A percentile compares a stretch with the other conserved stretches of the same genome.
Conservation (phyloP, 148 eudicot species). For the Heliamphora exappendiculata region DNA sequence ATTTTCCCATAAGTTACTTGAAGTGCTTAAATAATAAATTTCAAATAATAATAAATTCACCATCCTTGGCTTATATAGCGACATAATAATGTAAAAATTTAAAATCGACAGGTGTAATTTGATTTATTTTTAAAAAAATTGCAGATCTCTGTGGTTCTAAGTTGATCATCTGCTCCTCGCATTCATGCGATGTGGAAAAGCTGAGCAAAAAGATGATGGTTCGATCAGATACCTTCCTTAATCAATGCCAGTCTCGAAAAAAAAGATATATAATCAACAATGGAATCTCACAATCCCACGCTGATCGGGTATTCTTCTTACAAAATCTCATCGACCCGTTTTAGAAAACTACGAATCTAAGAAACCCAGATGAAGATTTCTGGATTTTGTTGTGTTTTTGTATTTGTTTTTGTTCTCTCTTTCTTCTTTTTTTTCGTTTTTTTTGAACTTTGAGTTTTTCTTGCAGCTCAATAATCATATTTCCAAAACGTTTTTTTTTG, state of each 20-base stretch:
- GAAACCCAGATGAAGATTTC: constrained; percentile 20
- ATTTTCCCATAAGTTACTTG: no score
- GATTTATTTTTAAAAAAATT: no score
- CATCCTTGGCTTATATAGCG: no score
- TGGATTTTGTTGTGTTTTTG: neutral
- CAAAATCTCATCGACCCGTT: constrained; percentile 30
- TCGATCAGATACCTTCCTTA: neutral
- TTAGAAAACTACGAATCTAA: constrained; percentile 8
- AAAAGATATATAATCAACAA: neutral
- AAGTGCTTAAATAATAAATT: no score
- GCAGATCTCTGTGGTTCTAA: no score
- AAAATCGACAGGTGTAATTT: no score
- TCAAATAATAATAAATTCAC: no score
- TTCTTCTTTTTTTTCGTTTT: neutral
- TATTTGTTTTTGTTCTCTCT: neutral
- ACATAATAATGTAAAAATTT: no score
- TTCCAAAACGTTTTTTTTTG: neutral
- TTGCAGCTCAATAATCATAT: neutral
- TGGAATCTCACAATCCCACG: constrained; percentile 11
- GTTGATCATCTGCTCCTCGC: no score
- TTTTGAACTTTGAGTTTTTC: neutral
- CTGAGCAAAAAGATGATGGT: neutral
- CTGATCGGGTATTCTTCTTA: constrained; percentile 16
- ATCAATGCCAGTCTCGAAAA: neutral
- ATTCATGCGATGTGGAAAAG: neutral